Conservation (phyloP, 805 yeast genomes). For the Isabelozyma rhagii region DNA sequence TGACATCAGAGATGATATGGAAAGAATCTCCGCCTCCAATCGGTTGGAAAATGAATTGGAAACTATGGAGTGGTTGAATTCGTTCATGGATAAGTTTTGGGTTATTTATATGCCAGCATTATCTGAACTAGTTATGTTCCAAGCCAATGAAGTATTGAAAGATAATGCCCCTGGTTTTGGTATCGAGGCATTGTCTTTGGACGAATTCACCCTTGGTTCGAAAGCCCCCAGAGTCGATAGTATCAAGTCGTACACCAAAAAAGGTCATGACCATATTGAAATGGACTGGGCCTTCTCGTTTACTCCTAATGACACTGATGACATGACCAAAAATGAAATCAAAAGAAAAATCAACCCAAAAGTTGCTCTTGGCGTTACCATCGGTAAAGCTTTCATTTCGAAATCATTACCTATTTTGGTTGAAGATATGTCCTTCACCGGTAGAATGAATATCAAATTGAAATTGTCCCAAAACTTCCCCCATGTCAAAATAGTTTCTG, state of each 20-base stretch:
- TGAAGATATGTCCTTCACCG: conserved; percentile 75
- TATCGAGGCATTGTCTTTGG: conserved; percentile 68
- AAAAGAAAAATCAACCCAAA: conserved; percentile 72
- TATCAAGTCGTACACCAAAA: conserved; percentile 68
- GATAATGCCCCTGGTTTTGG: conserved; percentile 82
- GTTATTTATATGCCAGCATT: conserved; percentile 84
- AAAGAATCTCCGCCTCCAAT: conserved; percentile 60
- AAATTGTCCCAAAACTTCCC: conserved; percentile 67
- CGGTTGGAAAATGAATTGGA: conserved; percentile 61
- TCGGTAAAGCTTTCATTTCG: conserved; percentile 78
- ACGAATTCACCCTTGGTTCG: conserved; percentile 76
- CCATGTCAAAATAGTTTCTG: conserved; percentile 69
- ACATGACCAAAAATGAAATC: conserved; percentile 76
- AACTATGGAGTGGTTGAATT: conserved; percentile 79
- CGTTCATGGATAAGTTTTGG: conserved; percentile 79
- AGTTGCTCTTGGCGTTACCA: conserved; percentile 74
- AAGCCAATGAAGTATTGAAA: conserved; percentile 64
- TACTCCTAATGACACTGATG: conserved; percentile 78
- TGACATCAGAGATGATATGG: conserved; percentile 72
- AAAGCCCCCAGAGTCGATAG: conserved; percentile 75
- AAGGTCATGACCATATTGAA: conserved; percentile 64
- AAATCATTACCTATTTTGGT: conserved; percentile 75
- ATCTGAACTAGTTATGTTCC: conserved; percentile 67
- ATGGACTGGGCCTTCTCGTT: conserved; percentile 85
- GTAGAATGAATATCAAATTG: conserved; percentile 62